Evolutionary conservation across 805 yeast species (phyloP).

Genomic region (Millerago galiae): DNA sequence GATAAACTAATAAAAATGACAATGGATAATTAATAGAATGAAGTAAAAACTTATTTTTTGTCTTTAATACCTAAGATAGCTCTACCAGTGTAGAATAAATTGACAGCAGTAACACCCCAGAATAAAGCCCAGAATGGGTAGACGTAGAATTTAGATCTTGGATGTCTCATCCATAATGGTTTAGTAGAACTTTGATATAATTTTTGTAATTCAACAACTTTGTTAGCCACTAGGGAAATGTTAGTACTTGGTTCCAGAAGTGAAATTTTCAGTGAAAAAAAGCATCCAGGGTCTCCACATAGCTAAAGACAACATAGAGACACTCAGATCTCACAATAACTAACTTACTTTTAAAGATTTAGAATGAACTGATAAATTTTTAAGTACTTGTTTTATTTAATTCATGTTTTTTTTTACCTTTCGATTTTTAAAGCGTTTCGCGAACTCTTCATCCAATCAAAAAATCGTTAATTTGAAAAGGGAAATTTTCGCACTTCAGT

Average conservation of each 20-base stretch:
- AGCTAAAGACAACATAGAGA: too few relatives aligned
- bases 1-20: background rate
- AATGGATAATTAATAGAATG: background rate
- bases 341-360: slow-evolving; percentile 2
- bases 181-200: slow-evolving; percentile 50
- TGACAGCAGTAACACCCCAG: slow-evolving; percentile 22
- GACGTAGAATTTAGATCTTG: slow-evolving; percentile 27
- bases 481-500: background rate
- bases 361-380: background rate
- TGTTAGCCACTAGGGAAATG: slow-evolving; percentile 28
- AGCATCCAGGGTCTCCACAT: too few relatives aligned
- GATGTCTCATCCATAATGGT: slow-evolving; percentile 51
- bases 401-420: background rate
- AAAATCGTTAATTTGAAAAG: background rate
- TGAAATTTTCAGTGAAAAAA: background rate
- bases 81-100: slow-evolving; percentile 43
- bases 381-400: too few relatives aligned
- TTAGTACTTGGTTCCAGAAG: slow-evolving; percentile 10
- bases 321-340: background rate
- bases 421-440: slow-evolving; percentile 6
- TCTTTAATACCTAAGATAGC: slow-evolving; percentile 66
- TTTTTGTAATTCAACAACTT: slow-evolving; percentile 51
- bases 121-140: slow-evolving; percentile 28
- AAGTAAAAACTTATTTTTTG: slow-evolving; percentile 5
- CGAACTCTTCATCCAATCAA: slow-evolving; percentile 7